phyloP scores from a whole-genome alignment of 345 rosid species.

The Lepidium africanum region DNA sequence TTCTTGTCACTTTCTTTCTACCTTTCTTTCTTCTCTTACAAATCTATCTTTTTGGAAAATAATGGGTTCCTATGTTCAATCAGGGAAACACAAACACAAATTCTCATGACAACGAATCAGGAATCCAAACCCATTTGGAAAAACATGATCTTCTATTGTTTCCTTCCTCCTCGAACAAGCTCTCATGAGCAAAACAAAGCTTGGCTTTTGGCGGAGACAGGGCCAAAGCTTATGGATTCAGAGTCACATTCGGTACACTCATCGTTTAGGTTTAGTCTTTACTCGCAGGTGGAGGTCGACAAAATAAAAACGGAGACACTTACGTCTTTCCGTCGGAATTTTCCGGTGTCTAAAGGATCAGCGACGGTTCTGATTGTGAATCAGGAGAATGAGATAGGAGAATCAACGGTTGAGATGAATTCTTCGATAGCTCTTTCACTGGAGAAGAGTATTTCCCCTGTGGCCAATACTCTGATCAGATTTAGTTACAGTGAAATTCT shows the following conservation, averaged over 20 bases:
- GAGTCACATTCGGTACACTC: constrained; percentile 88
- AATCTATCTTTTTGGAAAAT: not conserved
- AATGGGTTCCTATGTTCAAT: not conserved
- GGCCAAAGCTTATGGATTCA: constrained; percentile 46
- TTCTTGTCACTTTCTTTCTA: constrained; percentile 2
- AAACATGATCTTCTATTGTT: constrained; percentile 55
- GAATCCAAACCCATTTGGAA: constrained; percentile 29
- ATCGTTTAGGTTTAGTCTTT: constrained; percentile 86
- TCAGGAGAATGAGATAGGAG: constrained; percentile 51
- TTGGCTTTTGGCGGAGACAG: constrained; percentile 75
- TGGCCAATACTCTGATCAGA: constrained; percentile 49
- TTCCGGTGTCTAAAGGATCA: constrained; percentile 12
- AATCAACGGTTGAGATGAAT: constrained; percentile 41
- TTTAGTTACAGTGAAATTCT: constrained; percentile 66
- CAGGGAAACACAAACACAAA: not conserved
- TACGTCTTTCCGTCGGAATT: not conserved
- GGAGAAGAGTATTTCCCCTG: constrained; percentile 72
- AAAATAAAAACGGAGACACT: constrained; percentile 40
- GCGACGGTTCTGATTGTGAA: constrained; percentile 79
- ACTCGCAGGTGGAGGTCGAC: constrained; percentile 80
- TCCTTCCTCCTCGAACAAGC: constrained; percentile 34
- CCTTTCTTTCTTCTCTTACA: not conserved
- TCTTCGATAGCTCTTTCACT: constrained; percentile 63
- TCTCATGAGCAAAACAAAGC: constrained; percentile 54
- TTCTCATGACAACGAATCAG: not conserved